Evolutionary conservation across 176 grass and related monocot species (phyloP), one percentile per base, ranked within the genome.

Genomic region (Phyllostachys edulis): DNA sequence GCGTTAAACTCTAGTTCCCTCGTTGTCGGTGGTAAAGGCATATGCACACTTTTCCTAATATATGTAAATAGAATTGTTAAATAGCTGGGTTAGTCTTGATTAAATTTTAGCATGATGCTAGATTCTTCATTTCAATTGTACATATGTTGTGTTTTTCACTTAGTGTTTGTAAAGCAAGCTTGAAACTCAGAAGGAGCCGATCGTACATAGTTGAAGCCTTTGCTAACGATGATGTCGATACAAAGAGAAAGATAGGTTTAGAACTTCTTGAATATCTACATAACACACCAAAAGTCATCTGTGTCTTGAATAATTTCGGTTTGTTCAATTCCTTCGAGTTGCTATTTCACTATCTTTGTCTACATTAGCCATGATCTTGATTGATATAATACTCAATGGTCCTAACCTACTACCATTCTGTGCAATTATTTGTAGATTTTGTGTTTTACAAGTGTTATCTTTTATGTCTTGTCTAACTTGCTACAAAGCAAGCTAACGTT

Each of bases 301-400:
- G 17, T 70, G 7, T 45, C 4, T 85, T 34, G 56, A 70, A 49
- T 47, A 1, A n/a, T 71, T 71, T 16, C 39, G 36, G 11, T 57
- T 47, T 77, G 73, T 85, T 85, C 51, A 78, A 67, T 85, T 85
- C 52, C 57, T 52, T 69, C 9, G 9, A 68, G 64, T 69, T 68
- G 23, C 15, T 27, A 50, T 64, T 51, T 65, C 41, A 65, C 40
- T 41, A 78, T 60, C 23, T 61, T 85, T 69, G 54, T 38, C 57
- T 37, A 69, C 27, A 79, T 78, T 78, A 38, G 38, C 40, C 75
- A 69, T 69, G 39, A 2, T 21, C 45, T 17, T 69, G 26, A 20
- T 69, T 46, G 20, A 70, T 70, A 37, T 57, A 62, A 27, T 36
- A 20, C 15, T 26, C 44, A 9, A 65, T 75, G 44, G 29, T 32